Percentiles rank a stretch among this genome's conserved stretches.
phyloP scores from a whole-genome alignment of 441 rosid species.

The Syzygium syzygioides region DNA sequence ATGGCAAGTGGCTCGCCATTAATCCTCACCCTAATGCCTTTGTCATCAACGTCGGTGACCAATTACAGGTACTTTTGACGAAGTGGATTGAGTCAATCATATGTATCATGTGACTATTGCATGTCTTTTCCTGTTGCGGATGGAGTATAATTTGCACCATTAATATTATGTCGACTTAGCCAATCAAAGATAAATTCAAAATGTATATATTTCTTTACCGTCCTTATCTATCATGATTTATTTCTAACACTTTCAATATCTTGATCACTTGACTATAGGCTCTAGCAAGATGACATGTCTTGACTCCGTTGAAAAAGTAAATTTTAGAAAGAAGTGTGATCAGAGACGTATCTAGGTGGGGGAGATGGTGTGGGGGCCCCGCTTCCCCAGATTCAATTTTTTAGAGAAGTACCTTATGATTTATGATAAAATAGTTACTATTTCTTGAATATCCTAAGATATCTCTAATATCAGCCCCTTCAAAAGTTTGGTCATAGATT shows the following conservation, averaged over 20 bases:
- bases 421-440: not conserved
- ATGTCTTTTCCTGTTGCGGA: too few relatives aligned
- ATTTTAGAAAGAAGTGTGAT: not conserved
- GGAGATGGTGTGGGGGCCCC: not conserved
- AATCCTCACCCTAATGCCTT: constrained; percentile 56
- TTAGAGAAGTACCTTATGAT: not conserved
- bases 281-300: not conserved
- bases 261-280: not conserved
- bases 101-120: not conserved
- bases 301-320: not conserved
- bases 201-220: not conserved
- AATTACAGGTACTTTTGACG: constrained; percentile 34
- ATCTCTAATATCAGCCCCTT: not conserved
- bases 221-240: not conserved
- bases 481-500: not conserved
- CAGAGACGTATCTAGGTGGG: not conserved
- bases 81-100: not conserved
- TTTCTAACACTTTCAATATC: not conserved
- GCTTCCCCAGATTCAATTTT: not conserved
- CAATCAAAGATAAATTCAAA: not conserved
- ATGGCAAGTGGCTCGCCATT: constrained; percentile 52
- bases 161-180: not conserved
- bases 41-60: constrained; percentile 64
- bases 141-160: not conserved
- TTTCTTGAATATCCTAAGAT: not conserved